phyloP scores from a whole-genome alignment of 108 stramenopile species.

The Schizochytrium sp. region DNA sequence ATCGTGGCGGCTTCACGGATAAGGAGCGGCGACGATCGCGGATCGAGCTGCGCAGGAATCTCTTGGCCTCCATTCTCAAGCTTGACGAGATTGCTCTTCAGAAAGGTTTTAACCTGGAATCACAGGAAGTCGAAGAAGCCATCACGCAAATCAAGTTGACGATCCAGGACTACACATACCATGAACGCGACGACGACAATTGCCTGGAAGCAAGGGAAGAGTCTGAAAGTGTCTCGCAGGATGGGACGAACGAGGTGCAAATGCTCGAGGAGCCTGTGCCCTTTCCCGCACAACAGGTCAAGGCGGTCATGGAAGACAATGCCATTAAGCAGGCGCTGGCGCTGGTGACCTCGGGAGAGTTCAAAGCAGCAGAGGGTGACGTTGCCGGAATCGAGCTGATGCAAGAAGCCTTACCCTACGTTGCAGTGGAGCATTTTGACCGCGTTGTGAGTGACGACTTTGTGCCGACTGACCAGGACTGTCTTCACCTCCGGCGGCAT shows the following conservation, averaged over 20 bases:
- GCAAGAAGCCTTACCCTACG: background rate
- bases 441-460: background rate
- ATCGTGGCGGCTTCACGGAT: background rate
- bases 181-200: background rate
- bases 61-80: background rate
- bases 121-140: background rate
- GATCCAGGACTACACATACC: background rate
- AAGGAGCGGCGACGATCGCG: background rate
- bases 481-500: background rate
- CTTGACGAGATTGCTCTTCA: background rate
- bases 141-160: background rate
- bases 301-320: background rate
- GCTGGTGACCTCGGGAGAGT: background rate
- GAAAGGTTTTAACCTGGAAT: background rate
- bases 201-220: background rate
- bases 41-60: background rate
- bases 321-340: background rate
- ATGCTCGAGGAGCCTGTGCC: background rate
- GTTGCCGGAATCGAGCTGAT: background rate
- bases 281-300: background rate
- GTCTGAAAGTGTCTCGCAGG: background rate
- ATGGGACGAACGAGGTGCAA: background rate
- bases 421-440: background rate
- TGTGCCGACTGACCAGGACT: background rate
- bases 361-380: background rate